phyloP scores from a whole-genome alignment of 805 yeast species.

The Saturnispora besseyi region DNA sequence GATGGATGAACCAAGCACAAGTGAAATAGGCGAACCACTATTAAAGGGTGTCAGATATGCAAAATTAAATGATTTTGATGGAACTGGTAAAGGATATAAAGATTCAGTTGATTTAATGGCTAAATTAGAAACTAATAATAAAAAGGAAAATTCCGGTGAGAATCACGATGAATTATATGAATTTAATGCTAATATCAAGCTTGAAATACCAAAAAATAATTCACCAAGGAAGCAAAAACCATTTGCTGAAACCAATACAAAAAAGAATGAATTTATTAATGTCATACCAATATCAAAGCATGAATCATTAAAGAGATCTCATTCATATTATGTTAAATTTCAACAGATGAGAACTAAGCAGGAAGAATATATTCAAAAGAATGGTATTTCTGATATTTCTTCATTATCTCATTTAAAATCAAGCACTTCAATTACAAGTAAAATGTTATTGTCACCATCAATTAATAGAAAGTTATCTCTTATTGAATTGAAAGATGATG shows the following conservation, averaged over 20 bases:
- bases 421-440: not conserved
- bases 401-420: conserved; percentile 9
- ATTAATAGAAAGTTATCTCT: conserved; percentile 2
- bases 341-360: conserved; percentile 13
- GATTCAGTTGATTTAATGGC: conserved; percentile 13
- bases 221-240: not conserved
- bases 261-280: not conserved
- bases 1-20: conserved; percentile 5
- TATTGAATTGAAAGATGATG: not conserved
- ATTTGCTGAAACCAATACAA: too few relatives aligned
- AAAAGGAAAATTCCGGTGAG: not conserved
- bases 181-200: not conserved
- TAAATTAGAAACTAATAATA: not conserved
- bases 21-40: not conserved
- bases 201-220: conserved; percentile 1
- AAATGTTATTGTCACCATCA: conserved; percentile 16
- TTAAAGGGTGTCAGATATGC: conserved; percentile 2
- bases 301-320: conserved; percentile 6
- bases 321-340: conserved; percentile 15
- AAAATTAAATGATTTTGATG: conserved; percentile 3
- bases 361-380: conserved; percentile 15
- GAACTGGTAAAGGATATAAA: conserved; percentile 8
- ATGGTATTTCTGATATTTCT: conserved; percentile 19
- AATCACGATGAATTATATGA: conserved; percentile 12
- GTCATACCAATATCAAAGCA: not conserved